Base-by-base conservation (phyloP, 257 asterid genomes). In the Primulina eburnea region DNA sequence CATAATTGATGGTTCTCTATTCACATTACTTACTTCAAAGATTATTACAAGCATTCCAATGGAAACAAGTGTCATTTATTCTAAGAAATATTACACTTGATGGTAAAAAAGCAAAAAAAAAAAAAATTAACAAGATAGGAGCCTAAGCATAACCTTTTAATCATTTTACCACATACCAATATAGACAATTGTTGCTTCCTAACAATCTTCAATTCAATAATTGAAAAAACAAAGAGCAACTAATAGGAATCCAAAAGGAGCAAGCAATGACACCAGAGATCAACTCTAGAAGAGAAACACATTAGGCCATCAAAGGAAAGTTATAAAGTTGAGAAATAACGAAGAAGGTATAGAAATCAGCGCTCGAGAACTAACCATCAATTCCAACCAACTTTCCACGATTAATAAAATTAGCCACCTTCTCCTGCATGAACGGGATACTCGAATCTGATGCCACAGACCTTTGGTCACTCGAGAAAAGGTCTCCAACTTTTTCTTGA, bases 301-400 rank as follows among this genome's bases (percentile, higher is more conserved):
- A 5, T 47, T 47, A 47, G 20, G 56, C 56, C 56, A 47, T 16
- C 56, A 1, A 47, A 3, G 53, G 34, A 4, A 47, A 47, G 16
- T 20, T 47, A 16, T 5, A n/a, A 30, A 63, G 58, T 64, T 30
- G 57, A 67, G 37, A 24, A 28, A 40, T 52, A 26, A 16, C 0
- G 6, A 6, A 47, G 1, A 30, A 71, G 7, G 60, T 7, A 17
- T 11, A 43, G 59, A 40, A 35, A 24, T 11, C n/a, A 29, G 28
- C 1, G 30, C 61, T 43, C 70, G n/a, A 63, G 10, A 72, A 71
- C 70, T 75, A 80, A 89, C 99, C 89, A 76, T 83, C 95, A 81
- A 67, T 30, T 57, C 38, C 53, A 67, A 85, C 96, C 82, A 90
- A 68, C 77, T 85, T 87, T 34, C 99, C 99, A 56, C 67, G 76